These are phyloP conservation scores for Penicillium longicatenatum DNA, from an alignment of 495 filamentous ascomycete genomes.

Conservation along the genomic window DNA sequence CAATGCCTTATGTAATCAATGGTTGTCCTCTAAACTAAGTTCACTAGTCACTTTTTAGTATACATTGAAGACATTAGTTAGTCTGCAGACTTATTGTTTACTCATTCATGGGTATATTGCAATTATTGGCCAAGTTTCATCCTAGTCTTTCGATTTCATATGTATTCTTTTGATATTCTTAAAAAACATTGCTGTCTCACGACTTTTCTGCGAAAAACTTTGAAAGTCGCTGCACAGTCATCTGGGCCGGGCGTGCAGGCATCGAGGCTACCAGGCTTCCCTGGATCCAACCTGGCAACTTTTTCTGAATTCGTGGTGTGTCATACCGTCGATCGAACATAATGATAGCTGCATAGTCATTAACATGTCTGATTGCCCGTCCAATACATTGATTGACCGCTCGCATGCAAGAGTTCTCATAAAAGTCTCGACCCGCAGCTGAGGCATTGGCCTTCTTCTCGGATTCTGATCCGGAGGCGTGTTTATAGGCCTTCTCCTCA, in stretches of 20 bases:
- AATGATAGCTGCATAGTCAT: conserved; percentile 88
- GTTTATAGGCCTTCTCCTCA: conserved; percentile 62
- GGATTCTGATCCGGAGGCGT: conserved; percentile 38
- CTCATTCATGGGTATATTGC: too few relatives aligned
- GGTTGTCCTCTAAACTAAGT: neutral
- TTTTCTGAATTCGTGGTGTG: conserved; percentile 65
- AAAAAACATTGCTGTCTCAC: neutral
- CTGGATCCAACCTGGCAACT: conserved; percentile 89
- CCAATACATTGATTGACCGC: conserved; percentile 97
- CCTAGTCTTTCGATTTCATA: too few relatives aligned
- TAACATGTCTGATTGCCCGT: conserved; percentile 82
- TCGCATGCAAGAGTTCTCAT: conserved; percentile 94
- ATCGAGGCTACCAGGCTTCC: conserved; percentile 36
- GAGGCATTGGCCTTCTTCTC: conserved; percentile 48
- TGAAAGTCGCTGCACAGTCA: conserved; percentile 34
- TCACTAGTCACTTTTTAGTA: neutral
- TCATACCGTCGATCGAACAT: conserved; percentile 80
- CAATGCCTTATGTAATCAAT: neutral
- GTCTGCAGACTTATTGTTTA: too few relatives aligned
- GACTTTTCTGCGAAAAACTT: conserved; percentile 36
- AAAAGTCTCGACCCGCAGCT: conserved; percentile 76
- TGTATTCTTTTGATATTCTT: too few relatives aligned
- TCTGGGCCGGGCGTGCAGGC: conserved; percentile 28
- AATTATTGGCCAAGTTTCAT: too few relatives aligned
- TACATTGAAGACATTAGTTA: too few relatives aligned